Base-by-base conservation (phyloP, 352 stramenopile genomes). In the Phytophthora hybrid region DNA sequence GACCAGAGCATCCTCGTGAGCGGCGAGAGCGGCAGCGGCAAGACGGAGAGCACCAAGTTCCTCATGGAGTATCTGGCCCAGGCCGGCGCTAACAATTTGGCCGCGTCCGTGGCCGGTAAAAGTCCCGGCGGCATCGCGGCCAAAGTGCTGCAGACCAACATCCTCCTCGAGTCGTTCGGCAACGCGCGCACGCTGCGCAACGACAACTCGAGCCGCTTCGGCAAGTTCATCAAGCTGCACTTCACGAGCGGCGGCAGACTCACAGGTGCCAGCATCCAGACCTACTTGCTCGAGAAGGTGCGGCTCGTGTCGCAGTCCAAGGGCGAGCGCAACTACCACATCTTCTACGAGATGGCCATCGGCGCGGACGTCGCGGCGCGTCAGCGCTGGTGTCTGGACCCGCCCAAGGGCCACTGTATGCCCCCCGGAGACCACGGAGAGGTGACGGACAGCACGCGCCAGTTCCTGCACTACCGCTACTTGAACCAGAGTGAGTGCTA, bases 251-350 rank as follows among this genome's bases (percentile, higher is more conserved):
- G 77, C 34, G 91, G 91, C 19, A 62, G 82, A 44, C 82, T 97
- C 56, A 89, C 87, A 10, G 91, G 93, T 46, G 93, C 92, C 26
- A 93, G 81, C 52, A 97, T 98, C 60, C 88, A 97, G 72, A 98
- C 91, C 2, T 99, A 99, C 75, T 80, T 99, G 32, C 82, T 99
- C 39, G 97, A 99, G 74, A 99, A 98, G 77, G 91, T 97, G 19
- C 89, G 93, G 0, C 75, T 97, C 19, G 86, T 96, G 19, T 96
- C 86, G 31, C 89, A 96, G 79, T 90, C 86, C 37, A 83, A 83
- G 14, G 86, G 85, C 29, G 91, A 97, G 71, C 79, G 91, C 47
- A 96, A 94, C 74, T 97, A 95, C 70, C 91, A 97, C 73, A 88
- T 95, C 49, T 95, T 97, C 55, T 97, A 96, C 61, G 83, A 95